Base-by-base conservation (phyloP, 768 basidiomycete species). In the Crassisporium funariophilum region DNA sequence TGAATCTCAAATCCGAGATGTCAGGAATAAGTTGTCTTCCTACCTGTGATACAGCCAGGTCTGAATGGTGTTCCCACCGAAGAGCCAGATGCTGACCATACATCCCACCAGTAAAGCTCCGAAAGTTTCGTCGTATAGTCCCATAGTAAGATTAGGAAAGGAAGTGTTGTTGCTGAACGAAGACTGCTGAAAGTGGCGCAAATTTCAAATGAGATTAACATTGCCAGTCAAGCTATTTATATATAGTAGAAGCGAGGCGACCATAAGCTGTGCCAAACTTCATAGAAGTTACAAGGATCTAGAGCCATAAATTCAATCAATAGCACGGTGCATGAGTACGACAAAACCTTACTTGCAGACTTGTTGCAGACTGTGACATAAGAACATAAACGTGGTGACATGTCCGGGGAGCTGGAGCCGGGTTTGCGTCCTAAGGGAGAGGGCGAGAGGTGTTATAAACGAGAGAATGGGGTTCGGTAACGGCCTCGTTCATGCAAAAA, bases 31-130 rank as follows among this genome's bases (percentile, higher is more conserved):
- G 12, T 12, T n/a, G 16, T 9, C 7, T 6, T 20, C 40, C 17
- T 20, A 53, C 52, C 48, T 23, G 24, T 45, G 47, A 35, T 56
- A 56, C 31, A 17, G 31, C 12, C 25, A 11, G 6, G 46, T 43
- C 21, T 48, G 45, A 22, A 44, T 12, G 3, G 42, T 42, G 11
- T 40, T 15, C 2, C 45, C 16, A 15, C 47, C 52, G 12, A 53
- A 49, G 31, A 53, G 34, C 22, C 24, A 24, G 22, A 38, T 23
- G 17, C 47, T 43, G 6, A 42, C 23, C 10, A 44, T 39, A 15
- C 44, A 46, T 11, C 42, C 44, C 15, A 42, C 25, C 13, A 53
- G 17, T 11, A 53, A 15, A 21, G 52, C 31, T 12, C 52, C 52
- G n/a, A 45, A 35, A 20, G 23, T 33, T 11, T 15, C 16, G 17